Base-by-base conservation (phyloP, 306 rosid species). In the Corylus avellana region DNA sequence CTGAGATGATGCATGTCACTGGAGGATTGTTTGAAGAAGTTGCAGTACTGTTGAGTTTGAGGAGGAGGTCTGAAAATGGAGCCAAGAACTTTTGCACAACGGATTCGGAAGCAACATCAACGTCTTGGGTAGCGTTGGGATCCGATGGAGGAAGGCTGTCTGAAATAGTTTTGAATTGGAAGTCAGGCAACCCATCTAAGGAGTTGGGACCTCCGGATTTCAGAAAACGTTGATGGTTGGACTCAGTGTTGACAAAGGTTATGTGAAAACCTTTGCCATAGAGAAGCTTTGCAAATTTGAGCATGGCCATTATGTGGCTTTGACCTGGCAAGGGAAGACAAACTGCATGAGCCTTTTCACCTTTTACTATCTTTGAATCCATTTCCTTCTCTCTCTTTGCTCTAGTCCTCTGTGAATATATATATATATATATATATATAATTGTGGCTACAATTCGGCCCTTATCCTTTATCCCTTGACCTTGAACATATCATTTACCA, bases 231-330 rank as follows among this genome's bases (percentile, higher is more conserved):
- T 39, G 48, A 57, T 77, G 80, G 22, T 51, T 77, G 57, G 55
- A 77, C 56, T 77, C 75, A 0, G 75, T 68, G 75, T 54, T 77
- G 42, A 77, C 80, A n/a, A n/a, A n/a, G n/a, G n/a, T n/a, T n/a
- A n/a, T n/a, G n/a, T n/a, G n/a, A n/a, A n/a, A n/a, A n/a, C 69
- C 75, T 39, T 27, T 69, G 12, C 68, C 7, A 25, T 69, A 75
- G 47, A 77, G 69, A 29, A 77, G 75, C 63, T 77, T 55, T 54
- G 81, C 54, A 13, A 77, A 5, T 69, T 77, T 69, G 7, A 69
- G 81, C 81, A 68, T 68, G 4, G 29, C 57, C 66, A 55, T 68
- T 20, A 77, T 69, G 69, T 77, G 81, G 32, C 75, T 27, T 42
- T 77, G 81, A 12, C 11, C 16, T 22, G 75, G 81, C n/a, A 0